These are phyloP conservation scores for Candida tetrigidarum DNA, from an alignment of 1,139 yeast species.

Conservation along the genomic window DNA sequence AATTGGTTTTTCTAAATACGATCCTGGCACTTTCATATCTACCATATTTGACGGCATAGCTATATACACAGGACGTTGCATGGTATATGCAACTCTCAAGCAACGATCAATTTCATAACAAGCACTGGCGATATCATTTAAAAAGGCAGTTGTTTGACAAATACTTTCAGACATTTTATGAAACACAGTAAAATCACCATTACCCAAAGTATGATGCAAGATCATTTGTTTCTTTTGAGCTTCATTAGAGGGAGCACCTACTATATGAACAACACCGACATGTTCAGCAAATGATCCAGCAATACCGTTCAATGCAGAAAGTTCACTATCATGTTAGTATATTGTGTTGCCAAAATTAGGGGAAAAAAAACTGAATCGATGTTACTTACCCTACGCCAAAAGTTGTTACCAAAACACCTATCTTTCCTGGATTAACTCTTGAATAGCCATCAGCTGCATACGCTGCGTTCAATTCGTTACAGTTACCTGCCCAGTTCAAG, in stretches of 20 bases:
- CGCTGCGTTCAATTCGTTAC: slow-evolving; percentile 48
- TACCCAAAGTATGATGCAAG: slow-evolving; percentile 51
- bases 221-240: slow-evolving; percentile 43
- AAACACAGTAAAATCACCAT: slow-evolving; percentile 50
- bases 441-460: slow-evolving; percentile 50
- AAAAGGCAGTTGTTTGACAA: slow-evolving; percentile 64
- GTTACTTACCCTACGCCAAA: slow-evolving; percentile 38
- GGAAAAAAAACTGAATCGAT: slow-evolving; percentile 21
- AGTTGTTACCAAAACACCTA: slow-evolving; percentile 43
- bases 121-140: slow-evolving; percentile 65
- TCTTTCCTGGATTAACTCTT: slow-evolving; percentile 33
- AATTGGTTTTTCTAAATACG: slow-evolving; percentile 62
- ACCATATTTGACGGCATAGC: slow-evolving; percentile 85
- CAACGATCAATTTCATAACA: slow-evolving; percentile 74
- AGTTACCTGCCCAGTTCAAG: slow-evolving; percentile 47
- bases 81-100: slow-evolving; percentile 68
- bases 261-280: slow-evolving; percentile 44
- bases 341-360: slow-evolving; percentile 27
- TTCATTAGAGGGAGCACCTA: slow-evolving; percentile 43
- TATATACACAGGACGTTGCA: slow-evolving; percentile 83
- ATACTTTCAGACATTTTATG: slow-evolving; percentile 63
- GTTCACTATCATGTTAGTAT: slow-evolving; percentile 22
- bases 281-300: slow-evolving; percentile 50
- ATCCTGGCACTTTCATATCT: slow-evolving; percentile 61
- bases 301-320: slow-evolving; percentile 43